A percentile compares a stretch with the other conserved stretches of the same genome.
Evolutionary conservation across 2,329 filamentous ascomycete genomes (phyloP).

Genomic region (Fusarium decemcellulare): DNA sequence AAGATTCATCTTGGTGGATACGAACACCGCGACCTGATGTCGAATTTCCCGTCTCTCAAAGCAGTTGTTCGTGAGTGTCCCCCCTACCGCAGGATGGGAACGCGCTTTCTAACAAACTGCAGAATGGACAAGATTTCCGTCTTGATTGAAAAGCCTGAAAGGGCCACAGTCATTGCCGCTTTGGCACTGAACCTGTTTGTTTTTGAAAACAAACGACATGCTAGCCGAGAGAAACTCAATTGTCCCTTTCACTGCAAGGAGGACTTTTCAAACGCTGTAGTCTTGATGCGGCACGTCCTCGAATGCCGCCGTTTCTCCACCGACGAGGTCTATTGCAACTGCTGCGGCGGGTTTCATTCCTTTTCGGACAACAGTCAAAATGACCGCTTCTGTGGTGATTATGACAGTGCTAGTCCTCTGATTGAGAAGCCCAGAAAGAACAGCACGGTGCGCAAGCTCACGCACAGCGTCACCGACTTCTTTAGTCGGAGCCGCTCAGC

Average conservation of each 20-base stretch:
- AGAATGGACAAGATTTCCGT: neutral
- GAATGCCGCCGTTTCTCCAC: neutral
- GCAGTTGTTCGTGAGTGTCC: too few relatives aligned
- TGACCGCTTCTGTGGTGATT: neutral
- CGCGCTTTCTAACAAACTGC: neutral
- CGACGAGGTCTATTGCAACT: conserved; percentile 6
- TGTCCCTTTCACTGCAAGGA: conserved; percentile 17
- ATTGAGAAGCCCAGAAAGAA: neutral
- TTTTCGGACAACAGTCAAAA: neutral
- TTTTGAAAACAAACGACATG: neutral
- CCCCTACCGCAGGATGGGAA: too few relatives aligned
- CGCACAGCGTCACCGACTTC: neutral
- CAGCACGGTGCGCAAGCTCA: conserved; percentile 8
- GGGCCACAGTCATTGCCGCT: conserved; percentile 6
- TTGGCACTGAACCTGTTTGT: conserved; percentile 8
- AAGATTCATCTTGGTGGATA: too few relatives aligned
- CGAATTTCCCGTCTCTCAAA: too few relatives aligned
- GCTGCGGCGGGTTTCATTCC: neutral
- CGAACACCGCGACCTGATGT: too few relatives aligned
- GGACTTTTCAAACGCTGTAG: neutral
- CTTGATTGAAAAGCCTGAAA: conserved; percentile 2
- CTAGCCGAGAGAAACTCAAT: neutral
- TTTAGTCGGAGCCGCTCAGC: conserved; percentile 9
- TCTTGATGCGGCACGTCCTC: conserved; percentile 6
- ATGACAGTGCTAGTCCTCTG: neutral